Evolutionary conservation across 306 rosid genomes (phyloP).

Genomic region (Ochetophila trinervis): DNA sequence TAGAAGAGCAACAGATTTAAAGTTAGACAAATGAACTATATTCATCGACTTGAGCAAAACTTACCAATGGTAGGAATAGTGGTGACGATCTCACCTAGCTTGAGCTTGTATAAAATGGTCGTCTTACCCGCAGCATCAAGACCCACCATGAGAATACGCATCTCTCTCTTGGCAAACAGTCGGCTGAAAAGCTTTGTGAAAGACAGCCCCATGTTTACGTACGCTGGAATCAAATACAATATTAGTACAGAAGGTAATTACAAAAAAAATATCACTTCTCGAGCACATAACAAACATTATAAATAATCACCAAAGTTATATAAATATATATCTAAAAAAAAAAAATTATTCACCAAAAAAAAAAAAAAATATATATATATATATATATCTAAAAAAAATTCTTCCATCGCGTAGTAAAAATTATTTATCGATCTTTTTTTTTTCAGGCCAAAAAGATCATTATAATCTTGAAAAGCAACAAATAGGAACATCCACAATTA

Average conservation of each 20-base stretch:
- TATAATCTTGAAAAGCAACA: too few species aligned
- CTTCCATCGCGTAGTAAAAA: too few species aligned
- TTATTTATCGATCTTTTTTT: too few species aligned
- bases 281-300: too few species aligned
- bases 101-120: conserved; percentile 86
- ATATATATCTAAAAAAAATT: too few species aligned
- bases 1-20: not conserved
- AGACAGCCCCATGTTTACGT: conserved; percentile 75
- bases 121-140: conserved; percentile 98
- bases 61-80: conserved; percentile 93
- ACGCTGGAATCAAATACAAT: conserved; percentile 23
- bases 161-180: conserved; percentile 89
- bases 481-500: too few species aligned
- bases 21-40: not conserved
- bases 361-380: too few species aligned
- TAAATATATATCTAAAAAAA: too few species aligned
- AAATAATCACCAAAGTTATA: too few species aligned
- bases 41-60: not conserved
- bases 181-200: conserved; percentile 91
- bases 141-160: conserved; percentile 95
- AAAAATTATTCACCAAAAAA: too few species aligned
- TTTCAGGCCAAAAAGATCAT: too few species aligned
- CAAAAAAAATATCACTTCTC: not conserved
- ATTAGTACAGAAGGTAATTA: not conserved
- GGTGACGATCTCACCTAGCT: conserved; percentile 91